phyloP scores from a whole-genome alignment of 2,329 filamentous ascomycete species.

The Aspergillus pseudoglaucus region DNA sequence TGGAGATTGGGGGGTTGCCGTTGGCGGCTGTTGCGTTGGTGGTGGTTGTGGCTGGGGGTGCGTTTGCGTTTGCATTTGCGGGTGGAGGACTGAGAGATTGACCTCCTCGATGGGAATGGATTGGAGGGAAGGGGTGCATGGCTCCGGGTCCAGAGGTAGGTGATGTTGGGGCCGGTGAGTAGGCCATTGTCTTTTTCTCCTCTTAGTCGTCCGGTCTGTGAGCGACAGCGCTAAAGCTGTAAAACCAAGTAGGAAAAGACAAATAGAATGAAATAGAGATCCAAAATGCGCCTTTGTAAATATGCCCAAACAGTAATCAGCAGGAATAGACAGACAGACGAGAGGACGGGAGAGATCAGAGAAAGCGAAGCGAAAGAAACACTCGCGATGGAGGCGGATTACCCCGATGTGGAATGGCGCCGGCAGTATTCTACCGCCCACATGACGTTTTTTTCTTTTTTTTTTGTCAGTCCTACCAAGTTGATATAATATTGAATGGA shows the following conservation, averaged over 20 bases:
- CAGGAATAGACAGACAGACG: not conserved
- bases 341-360: not conserved
- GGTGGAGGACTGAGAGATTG: not conserved
- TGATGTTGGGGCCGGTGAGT: conserved; percentile 15
- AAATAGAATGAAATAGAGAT: not conserved
- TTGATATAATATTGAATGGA: not conserved
- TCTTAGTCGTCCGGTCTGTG: not conserved
- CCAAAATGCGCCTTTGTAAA: not conserved
- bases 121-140: conserved; percentile 5
- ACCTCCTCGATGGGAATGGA: not conserved
- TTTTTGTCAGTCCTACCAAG: not conserved
- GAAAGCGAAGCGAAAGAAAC: conserved; percentile 8
- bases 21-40: conserved; percentile 25
- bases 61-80: not conserved
- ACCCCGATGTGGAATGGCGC: conserved; percentile 13
- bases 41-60: not conserved
- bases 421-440: conserved; percentile 13
- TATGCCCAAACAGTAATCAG: not conserved
- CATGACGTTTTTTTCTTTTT: not conserved
- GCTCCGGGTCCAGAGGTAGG: conserved; percentile 10
- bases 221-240: not conserved
- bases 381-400: conserved; percentile 14
- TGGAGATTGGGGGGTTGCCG: conserved; percentile 52
- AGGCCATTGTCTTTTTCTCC: conserved; percentile 10
- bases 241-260: not conserved